Conservation (phyloP, 1,139 yeast species). For the Groenewaldozyma sp. region DNA sequence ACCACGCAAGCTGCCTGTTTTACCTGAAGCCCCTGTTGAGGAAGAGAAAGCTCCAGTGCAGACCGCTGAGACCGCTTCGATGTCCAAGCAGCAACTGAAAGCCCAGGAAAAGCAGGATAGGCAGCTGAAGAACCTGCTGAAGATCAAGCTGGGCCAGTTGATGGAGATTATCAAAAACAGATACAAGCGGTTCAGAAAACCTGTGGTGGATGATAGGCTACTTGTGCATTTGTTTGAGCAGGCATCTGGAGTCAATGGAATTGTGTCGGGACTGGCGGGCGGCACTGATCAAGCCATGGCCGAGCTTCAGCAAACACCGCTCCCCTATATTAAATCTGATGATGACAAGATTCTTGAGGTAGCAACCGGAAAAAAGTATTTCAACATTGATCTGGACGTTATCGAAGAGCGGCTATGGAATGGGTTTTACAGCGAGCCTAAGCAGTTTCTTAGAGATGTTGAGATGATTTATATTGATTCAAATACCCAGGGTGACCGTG, state of each 20-base stretch:
- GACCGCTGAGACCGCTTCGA: slow-evolving; percentile 9
- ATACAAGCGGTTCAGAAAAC: slow-evolving; percentile 84
- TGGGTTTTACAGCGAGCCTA: slow-evolving; percentile 89
- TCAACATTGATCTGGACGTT: slow-evolving; percentile 88
- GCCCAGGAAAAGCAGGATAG: slow-evolving; percentile 64
- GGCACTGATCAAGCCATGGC: slow-evolving; percentile 1
- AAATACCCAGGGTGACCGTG: slow-evolving; percentile 68
- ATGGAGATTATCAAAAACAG: slow-evolving; percentile 85
- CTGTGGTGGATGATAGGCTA: slow-evolving; percentile 69
- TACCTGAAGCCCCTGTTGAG: slow-evolving; percentile 35
- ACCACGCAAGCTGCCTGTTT: slow-evolving; percentile 32
- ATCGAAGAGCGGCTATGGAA: slow-evolving; percentile 96
- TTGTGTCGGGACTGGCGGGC: slow-evolving; percentile 7
- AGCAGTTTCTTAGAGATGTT: slow-evolving; percentile 76
- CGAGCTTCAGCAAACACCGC: slow-evolving; percentile 5
- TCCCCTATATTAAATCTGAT: slow-evolving; percentile 43
- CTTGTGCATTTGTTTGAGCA: slow-evolving; percentile 73
- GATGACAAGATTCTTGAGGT: slow-evolving; percentile 77
- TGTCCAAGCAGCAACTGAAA: slow-evolving; percentile 29
- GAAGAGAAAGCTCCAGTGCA: slow-evolving; percentile 14
- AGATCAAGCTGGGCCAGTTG: slow-evolving; percentile 74
- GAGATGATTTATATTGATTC: slow-evolving; percentile 79
- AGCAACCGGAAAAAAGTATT: slow-evolving; percentile 59
- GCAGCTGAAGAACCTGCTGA: slow-evolving; percentile 71
- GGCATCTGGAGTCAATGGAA: slow-evolving; percentile 26